phyloP scores from a whole-genome alignment of 495 filamentous ascomycete species.

The Hypoxylon perforatum region DNA sequence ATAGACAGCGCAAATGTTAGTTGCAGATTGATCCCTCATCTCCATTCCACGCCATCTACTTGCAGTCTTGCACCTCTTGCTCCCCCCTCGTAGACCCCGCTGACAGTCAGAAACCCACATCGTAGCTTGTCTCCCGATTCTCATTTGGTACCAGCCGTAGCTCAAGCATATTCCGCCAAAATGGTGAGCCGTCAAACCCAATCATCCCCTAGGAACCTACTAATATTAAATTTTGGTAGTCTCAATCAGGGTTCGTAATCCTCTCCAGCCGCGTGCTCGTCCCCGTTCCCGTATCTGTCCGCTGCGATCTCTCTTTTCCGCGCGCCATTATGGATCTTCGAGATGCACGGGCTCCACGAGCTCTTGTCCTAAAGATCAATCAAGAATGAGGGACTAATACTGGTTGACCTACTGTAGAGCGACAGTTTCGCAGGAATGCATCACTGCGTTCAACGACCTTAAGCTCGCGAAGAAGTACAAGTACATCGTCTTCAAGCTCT shows the following conservation, averaged over 20 bases:
- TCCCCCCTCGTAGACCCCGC: conserved; percentile 33
- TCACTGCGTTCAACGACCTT: conserved; percentile 86
- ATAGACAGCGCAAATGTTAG: conserved; percentile 31
- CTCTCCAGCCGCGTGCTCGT: conserved; percentile 33
- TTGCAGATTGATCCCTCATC: conserved; percentile 20
- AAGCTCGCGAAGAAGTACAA: conserved; percentile 89
- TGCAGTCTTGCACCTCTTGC: neutral
- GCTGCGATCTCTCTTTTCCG: conserved; percentile 17
- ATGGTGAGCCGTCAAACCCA: conserved; percentile 40
- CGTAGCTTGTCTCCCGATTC: conserved; percentile 34
- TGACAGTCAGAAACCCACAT: conserved; percentile 41
- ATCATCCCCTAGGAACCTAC: conserved; percentile 28
- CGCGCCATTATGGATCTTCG: conserved; percentile 32
- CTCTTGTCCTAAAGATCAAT: conserved; percentile 16
- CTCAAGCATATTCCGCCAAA: conserved; percentile 36
- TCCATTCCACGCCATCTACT: conserved; percentile 1
- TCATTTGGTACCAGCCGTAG: conserved; percentile 42
- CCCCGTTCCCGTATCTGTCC: conserved; percentile 24
- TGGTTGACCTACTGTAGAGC: conserved; percentile 67
- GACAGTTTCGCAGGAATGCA: conserved; percentile 80
- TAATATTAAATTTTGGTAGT: conserved; percentile 53
- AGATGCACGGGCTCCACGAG: conserved; percentile 20
- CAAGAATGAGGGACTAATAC: conserved; percentile 43
- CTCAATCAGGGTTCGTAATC: conserved; percentile 74
- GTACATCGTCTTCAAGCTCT: conserved; percentile 97